phyloP scores from a whole-genome alignment of 345 rosid genomes.

The Melastoma malabathricum region DNA sequence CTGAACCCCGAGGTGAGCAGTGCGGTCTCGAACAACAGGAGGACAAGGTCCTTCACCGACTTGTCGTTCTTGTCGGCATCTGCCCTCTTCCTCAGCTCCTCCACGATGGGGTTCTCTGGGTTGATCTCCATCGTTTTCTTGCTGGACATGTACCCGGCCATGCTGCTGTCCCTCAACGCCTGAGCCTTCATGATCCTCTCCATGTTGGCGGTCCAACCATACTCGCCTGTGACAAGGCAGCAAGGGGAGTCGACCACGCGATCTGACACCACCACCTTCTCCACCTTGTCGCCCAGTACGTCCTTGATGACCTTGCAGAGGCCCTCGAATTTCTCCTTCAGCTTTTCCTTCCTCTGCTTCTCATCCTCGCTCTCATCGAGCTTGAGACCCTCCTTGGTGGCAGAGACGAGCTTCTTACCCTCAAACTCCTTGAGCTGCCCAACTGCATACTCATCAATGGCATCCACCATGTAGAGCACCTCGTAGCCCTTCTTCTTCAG shows the following conservation, averaged over 20 bases:
- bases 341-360: constrained; percentile 53
- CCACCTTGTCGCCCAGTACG: constrained; percentile 60
- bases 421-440: constrained; percentile 88
- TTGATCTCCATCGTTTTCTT: constrained; percentile 92
- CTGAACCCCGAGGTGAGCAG: constrained; percentile 87
- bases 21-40: constrained; percentile 63
- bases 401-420: constrained; percentile 78
- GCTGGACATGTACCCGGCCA: constrained; percentile 81
- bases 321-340: constrained; percentile 61
- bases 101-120: constrained; percentile 78
- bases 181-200: constrained; percentile 89
- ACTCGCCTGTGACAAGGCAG: constrained; percentile 76
- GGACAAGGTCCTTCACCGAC: constrained; percentile 78
- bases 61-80: constrained; percentile 75
- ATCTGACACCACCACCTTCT: constrained; percentile 78
- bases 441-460: constrained; percentile 71
- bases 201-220: constrained; percentile 91
- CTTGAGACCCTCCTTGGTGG: constrained; percentile 76
- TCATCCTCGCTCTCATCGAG: constrained; percentile 70
- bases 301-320: constrained; percentile 87
- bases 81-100: constrained; percentile 79
- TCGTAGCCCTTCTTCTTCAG: constrained; percentile 81
- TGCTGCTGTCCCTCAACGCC: constrained; percentile 72
- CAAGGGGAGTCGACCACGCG: constrained; percentile 84
- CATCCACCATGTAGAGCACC: constrained; percentile 77